Percentiles rank a stretch among this genome's conserved stretches.
Evolutionary conservation across 2,329 filamentous ascomycete genomes (phyloP).

Genomic region (Pseudogymnoascus destructans): DNA sequence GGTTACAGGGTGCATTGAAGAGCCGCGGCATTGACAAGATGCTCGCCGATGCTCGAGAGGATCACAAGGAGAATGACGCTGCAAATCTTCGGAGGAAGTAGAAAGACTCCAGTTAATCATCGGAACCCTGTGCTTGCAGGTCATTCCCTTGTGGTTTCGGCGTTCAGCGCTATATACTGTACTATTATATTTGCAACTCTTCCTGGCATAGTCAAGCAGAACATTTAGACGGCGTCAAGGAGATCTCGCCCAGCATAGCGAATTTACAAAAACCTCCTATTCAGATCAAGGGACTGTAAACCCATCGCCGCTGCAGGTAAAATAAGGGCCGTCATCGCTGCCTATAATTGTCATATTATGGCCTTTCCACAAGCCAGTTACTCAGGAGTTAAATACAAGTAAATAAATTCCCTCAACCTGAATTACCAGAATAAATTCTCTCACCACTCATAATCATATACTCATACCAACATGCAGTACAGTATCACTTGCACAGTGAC

Average conservation of each 20-base stretch:
- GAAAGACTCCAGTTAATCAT: neutral
- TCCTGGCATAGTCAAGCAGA: neutral
- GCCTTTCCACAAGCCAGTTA: neutral
- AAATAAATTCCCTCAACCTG: neutral
- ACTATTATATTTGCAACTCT: neutral
- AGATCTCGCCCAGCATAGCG: neutral
- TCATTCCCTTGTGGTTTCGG: neutral
- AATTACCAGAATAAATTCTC: neutral
- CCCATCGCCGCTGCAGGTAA: neutral
- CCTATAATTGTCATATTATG: neutral
- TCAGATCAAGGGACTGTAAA: neutral
- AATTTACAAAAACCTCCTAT: neutral
- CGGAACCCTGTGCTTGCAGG: neutral
- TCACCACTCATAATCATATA: neutral
- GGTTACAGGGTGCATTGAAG: conserved; percentile 63
- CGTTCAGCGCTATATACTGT: neutral
- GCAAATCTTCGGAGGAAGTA: conserved; percentile 43
- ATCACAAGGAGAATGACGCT: conserved; percentile 76
- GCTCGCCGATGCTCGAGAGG: conserved; percentile 78
- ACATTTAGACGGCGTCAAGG: neutral
- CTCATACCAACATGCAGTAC: neutral
- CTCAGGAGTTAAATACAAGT: neutral
- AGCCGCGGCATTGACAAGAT: conserved; percentile 85
- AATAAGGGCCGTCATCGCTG: neutral
- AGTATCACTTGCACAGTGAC: neutral